Evolutionary conservation across 805 yeast genomes (phyloP), one percentile per base, ranked within the genome.

Genomic region (Kregervanrija delftensis): DNA sequence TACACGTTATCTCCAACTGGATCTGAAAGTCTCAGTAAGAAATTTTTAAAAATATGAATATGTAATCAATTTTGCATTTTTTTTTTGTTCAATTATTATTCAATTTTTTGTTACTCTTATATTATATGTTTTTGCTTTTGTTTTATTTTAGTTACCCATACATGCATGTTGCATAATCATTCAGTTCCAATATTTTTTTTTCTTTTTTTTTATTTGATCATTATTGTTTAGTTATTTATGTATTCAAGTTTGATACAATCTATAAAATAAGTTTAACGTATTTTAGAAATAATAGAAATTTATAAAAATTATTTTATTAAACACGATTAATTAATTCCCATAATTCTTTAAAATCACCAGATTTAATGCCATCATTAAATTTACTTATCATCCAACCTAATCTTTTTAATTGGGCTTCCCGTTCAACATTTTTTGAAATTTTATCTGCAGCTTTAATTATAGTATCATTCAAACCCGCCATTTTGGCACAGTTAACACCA

Each of bases 401-500:
- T 30, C 50, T 47, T 30, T 49, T 51, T 9, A 44, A 42, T 12
- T 46, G 55, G 54, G 58, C 51, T 10, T 44, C 48, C 3, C 32
- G 31, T 46, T 63, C 59, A 14, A 51, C 48, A 35, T 55, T 44
- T 3, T 34, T 37, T 10, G 80, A 68, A 13, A 67, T 57, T 14
- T 43, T 40, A 39, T 52, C 63, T 0, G 87, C 87, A 3, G 58
- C 53, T 1, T 64, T 59, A 4, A 81, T 67, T 6, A 83, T 65
- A 1, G 55, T 57, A 3, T 54, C 56, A 1, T 81, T 77, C 1
- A 89, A 63, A 0, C 77, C 77, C 0, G 96, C 93, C 46, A 88
- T 56, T 47, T 77, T 73, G 0, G 96, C 96, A 34, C 87, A 95
- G 57, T 89, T 86, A 33, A 90, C 67, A 1, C 96, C 97, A 60